These are phyloP conservation scores for Vitis rupestris DNA, from an alignment of 164 flowering plant genomes.

Conservation along the genomic window DNA sequence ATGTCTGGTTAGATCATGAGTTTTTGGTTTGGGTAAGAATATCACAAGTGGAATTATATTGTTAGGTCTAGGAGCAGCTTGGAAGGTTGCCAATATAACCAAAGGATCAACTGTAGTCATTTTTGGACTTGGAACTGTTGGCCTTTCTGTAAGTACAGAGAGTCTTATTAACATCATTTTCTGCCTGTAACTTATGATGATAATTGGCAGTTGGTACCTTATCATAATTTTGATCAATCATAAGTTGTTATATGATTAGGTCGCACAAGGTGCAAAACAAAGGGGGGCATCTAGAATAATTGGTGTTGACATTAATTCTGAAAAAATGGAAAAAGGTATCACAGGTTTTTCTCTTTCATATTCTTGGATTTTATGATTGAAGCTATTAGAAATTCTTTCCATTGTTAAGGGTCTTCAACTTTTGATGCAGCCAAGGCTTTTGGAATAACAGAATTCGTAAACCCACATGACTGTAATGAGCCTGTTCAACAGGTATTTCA, in stretches of 20 bases:
- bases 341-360: background rate
- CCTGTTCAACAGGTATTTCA: conserved; percentile 78
- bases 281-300: conserved; percentile 85
- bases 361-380: background rate
- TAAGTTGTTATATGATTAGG: conserved; percentile 36
- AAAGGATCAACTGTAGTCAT: conserved; percentile 83
- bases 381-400: background rate
- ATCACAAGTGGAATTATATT: too few relatives aligned
- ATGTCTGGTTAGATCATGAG: too few relatives aligned
- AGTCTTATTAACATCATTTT: background rate
- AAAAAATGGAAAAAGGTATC: conserved; percentile 65
- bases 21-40: too few relatives aligned
- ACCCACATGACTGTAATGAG: conserved; percentile 70
- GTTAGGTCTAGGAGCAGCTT: conserved; percentile 93
- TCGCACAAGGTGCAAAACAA: conserved; percentile 87
- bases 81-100: conserved; percentile 89
- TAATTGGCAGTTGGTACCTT: background rate
- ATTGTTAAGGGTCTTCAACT: background rate
- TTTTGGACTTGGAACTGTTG: conserved; percentile 97
- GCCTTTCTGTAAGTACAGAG: conserved; percentile 84
- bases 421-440: conserved; percentile 72
- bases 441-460: conserved; percentile 82
- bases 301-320: conserved; percentile 81
- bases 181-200: background rate
- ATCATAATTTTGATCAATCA: background rate